phyloP scores from a whole-genome alignment of 2,329 filamentous ascomycete species.

The Paecilomyces dactylethromorphus region DNA sequence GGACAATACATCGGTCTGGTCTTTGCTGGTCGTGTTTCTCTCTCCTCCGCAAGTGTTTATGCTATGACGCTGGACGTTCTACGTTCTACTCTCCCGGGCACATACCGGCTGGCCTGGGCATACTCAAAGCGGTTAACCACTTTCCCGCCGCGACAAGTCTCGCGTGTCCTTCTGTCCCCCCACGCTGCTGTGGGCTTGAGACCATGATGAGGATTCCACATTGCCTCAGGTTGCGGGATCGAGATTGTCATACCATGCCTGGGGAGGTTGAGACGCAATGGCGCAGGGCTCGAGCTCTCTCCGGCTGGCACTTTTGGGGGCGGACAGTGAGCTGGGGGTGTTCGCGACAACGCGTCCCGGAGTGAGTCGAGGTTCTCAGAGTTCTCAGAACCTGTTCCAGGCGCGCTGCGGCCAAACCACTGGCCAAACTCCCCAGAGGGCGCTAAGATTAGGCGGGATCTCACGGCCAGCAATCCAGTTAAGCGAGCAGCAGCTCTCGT shows the following conservation, averaged over 20 bases:
- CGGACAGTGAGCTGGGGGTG: background rate
- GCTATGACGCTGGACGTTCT: background rate
- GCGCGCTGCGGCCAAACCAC: too few species aligned
- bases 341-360: background rate
- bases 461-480: too few species aligned
- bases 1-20: background rate
- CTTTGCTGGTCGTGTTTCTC: background rate
- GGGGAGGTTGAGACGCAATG: background rate
- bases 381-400: too few species aligned
- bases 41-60: background rate
- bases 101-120: background rate
- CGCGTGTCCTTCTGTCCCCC: background rate
- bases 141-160: background rate
- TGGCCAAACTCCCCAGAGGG: too few species aligned
- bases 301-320: background rate
- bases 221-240: background rate
- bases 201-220: background rate
- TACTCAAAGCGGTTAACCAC: background rate
- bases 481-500: too few species aligned
- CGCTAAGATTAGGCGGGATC: too few species aligned
- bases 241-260: background rate
- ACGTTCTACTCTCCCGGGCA: background rate
- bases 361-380: background rate
- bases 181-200: background rate
- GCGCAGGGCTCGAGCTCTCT: background rate